Percentiles rank a stretch among this genome's conserved stretches.
phyloP scores from a whole-genome alignment of 305 asterid genomes.

The Euphrasia arctica region DNA sequence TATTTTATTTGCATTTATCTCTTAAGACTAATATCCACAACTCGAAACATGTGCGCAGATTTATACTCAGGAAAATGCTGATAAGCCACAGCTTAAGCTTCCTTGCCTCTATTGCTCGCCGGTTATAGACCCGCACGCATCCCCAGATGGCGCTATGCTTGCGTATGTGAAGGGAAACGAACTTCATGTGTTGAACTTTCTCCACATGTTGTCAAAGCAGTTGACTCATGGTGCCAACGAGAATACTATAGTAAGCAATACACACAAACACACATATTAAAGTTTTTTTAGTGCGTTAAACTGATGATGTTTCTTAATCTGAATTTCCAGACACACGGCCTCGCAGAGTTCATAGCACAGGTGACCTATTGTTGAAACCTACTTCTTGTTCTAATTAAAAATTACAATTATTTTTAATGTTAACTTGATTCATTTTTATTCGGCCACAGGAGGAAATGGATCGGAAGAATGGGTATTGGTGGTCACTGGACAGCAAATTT shows the following conservation, averaged over 20 bases:
- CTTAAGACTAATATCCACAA: slow-evolving; percentile 23
- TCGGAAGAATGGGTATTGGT: slow-evolving; percentile 90
- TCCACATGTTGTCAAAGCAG: slow-evolving; percentile 51
- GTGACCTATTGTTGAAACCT: slow-evolving; percentile 35
- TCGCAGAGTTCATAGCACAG: slow-evolving; percentile 97
- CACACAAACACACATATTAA: neutral
- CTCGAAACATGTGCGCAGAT: slow-evolving; percentile 48
- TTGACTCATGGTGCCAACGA: slow-evolving; percentile 68
- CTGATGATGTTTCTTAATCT: slow-evolving; percentile 28
- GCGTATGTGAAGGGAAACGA: slow-evolving; percentile 74
- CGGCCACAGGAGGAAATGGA: slow-evolving; percentile 88
- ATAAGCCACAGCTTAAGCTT: slow-evolving; percentile 61
- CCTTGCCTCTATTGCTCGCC: slow-evolving; percentile 61
- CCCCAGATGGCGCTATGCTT: slow-evolving; percentile 89
- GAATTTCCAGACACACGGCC: slow-evolving; percentile 72
- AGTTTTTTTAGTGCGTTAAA: slow-evolving; percentile 14
- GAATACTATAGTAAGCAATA: slow-evolving; percentile 52
- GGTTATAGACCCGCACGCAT: slow-evolving; percentile 78
- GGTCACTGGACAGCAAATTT: slow-evolving; percentile 87
- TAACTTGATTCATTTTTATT: too few species aligned
- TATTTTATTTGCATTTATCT: slow-evolving; percentile 1
- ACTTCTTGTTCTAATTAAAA: slow-evolving; percentile 15
- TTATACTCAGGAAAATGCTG: slow-evolving; percentile 57
- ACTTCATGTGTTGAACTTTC: slow-evolving; percentile 63
- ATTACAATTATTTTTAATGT: neutral